Evolutionary conservation across 192 early-diverging fungal species (phyloP), one percentile per base, ranked within the genome.

Genomic region (Coemansia sp.): DNA sequence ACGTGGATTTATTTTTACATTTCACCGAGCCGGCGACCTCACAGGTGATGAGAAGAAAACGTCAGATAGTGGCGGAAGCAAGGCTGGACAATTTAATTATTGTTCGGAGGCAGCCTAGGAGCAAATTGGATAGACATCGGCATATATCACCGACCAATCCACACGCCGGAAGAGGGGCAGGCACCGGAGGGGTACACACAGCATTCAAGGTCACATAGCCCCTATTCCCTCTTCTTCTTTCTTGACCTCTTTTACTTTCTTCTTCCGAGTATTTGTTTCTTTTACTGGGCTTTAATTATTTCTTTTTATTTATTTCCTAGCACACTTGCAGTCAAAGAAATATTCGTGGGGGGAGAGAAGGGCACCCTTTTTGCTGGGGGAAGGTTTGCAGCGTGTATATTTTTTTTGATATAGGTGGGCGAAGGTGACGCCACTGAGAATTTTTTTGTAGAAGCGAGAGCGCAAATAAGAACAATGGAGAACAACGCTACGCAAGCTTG

Each of bases 401-500:
- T 34, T 34, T 34, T 34, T 34, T 10, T 6, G 5, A 34, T 34
- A 34, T 5, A 34, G 32, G 32, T 0, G 32, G 7, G 32, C 32
- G 32, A 34, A 34, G 32, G 49, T 7, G 21, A 24, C 2, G 24
- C 21, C 41, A 60, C 58, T 49, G 25, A 55, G n/a, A 44, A 26
- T 62, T 54, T 31, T 5, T 62, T 23, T 60, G n/a, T 22, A 25
- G 1, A 7, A 12, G 53, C 18, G 21, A n/a, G 9, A 5, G 23
- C 14, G n/a, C n/a, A n/a, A n/a, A n/a, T 22, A 34, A 8, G n/a
- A 54, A 21, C 27, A 14, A 60, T 60, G 48, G 59, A 26, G 18
- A 52, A 60, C 56, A 70, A 60, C 51, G 60, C 74, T 22, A 27
- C 38, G 18, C 74, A 77, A 28, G 74, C 74, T 12, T 77, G 69